phyloP scores from a whole-genome alignment of 2,329 filamentous ascomycete species.

The Cadophora gregata region DNA sequence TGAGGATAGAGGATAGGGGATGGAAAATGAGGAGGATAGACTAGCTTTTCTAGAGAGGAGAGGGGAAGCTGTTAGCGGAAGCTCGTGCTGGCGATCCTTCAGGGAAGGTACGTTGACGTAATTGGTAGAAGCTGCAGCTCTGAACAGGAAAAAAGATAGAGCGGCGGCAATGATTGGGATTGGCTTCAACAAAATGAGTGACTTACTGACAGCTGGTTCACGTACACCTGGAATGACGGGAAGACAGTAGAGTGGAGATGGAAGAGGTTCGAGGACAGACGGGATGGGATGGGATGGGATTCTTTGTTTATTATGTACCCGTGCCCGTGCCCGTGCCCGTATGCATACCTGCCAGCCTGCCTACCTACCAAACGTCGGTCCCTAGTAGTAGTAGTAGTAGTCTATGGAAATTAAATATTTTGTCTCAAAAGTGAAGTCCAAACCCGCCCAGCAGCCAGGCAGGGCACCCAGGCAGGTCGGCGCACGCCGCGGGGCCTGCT shows the following conservation, averaged over 20 bases:
- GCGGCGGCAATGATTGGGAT: neutral
- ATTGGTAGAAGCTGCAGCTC: conserved; percentile 6
- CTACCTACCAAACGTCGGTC: neutral
- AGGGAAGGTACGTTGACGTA: conserved; percentile 20
- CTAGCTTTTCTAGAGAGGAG: conserved; percentile 22
- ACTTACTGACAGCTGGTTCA: conserved; percentile 1
- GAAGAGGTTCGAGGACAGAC: neutral
- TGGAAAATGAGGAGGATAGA: conserved; percentile 13
- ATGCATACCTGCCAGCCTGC: neutral
- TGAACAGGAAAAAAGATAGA: conserved; percentile 11
- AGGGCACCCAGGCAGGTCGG: neutral
- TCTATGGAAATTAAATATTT: conserved; percentile 12
- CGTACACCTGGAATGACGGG: neutral
- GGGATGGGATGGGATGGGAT: neutral
- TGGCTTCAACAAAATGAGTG: neutral
- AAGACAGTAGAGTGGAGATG: neutral
- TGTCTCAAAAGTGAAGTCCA: neutral
- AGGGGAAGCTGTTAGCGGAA: conserved; percentile 23
- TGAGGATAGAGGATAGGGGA: neutral
- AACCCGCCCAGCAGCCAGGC: neutral
- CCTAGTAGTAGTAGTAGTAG: neutral
- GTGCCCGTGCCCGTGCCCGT: neutral
- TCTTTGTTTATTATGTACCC: conserved; percentile 2
- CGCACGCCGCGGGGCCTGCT: conserved; percentile 2
- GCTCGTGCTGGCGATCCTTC: conserved; percentile 18